Evolutionary conservation across 2,329 filamentous ascomycete genomes (phyloP).

Genomic region (Seiridium unicorne): DNA sequence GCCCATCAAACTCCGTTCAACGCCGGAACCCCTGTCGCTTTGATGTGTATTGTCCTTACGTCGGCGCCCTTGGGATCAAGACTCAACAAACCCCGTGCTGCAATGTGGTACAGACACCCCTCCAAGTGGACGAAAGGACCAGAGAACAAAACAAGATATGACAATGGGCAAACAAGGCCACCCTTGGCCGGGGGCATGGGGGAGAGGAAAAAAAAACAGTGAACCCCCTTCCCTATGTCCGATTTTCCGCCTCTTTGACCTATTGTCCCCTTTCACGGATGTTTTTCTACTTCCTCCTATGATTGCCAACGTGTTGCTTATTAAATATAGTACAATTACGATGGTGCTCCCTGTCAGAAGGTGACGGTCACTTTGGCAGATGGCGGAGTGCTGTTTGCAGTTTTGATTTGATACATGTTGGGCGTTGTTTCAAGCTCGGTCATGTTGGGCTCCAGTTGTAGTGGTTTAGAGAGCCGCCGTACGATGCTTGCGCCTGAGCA

Average conservation of each 20-base stretch:
- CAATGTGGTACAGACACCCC: background rate
- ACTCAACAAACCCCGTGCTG: background rate
- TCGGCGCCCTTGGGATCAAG: background rate
- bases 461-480: conserved; percentile 50
- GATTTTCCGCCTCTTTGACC: background rate
- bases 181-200: background rate
- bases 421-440: background rate
- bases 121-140: background rate
- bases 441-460: conserved; percentile 57
- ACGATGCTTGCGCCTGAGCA: conserved; percentile 38
- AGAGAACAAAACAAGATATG: background rate
- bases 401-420: too few species aligned
- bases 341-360: background rate
- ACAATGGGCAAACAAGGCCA: background rate
- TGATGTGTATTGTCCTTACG: background rate
- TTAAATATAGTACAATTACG: conserved; percentile 2
- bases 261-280: background rate
- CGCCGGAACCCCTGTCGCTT: conserved; percentile 3
- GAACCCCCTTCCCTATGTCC: background rate
- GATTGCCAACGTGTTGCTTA: background rate
- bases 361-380: too few species aligned
- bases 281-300: background rate
- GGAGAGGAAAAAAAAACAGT: background rate
- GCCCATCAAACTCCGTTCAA: background rate
- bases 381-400: too few species aligned